A percentile compares a stretch with the other conserved stretches of the same genome.
Evolutionary conservation across 2,329 filamentous ascomycete genomes (phyloP).

Genomic region (Xylaria sp.): DNA sequence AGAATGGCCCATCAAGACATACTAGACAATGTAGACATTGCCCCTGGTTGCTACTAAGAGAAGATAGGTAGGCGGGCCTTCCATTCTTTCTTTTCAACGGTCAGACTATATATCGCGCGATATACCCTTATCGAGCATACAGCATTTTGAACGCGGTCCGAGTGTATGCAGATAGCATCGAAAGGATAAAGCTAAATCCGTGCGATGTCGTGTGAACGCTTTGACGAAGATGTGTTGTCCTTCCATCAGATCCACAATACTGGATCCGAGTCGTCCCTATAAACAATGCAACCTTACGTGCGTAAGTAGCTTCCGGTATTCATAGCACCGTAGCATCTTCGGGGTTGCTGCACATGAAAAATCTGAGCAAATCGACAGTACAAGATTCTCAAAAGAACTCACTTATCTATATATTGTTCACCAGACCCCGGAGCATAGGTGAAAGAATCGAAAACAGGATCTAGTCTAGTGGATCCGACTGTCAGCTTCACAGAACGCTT

Average conservation of each 20-base stretch:
- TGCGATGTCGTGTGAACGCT: too few species aligned
- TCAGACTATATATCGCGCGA: too few species aligned
- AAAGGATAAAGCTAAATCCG: neutral
- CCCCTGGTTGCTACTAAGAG: neutral
- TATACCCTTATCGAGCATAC: too few species aligned
- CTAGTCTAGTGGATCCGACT: neutral
- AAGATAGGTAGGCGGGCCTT: neutral
- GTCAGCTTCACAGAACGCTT: neutral
- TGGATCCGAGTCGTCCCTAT: neutral
- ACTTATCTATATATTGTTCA: too few species aligned
- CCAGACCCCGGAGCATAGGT: neutral
- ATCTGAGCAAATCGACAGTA: too few species aligned
- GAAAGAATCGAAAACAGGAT: neutral
- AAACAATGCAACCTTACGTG: neutral
- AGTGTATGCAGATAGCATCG: neutral
- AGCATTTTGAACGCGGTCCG: neutral
- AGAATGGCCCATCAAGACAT: too few species aligned
- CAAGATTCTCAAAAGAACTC: too few species aligned
- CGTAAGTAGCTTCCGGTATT: neutral
- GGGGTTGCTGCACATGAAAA: too few species aligned
- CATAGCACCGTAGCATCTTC: neutral
- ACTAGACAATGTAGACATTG: neutral
- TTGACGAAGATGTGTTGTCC: conserved; percentile 1
- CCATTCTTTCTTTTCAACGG: neutral
- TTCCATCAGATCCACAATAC: conserved; percentile 3